Evolutionary conservation across 2,329 filamentous ascomycete species (phyloP), one percentile per base, ranked within the genome.

Genomic region (Ophiostoma australiae): DNA sequence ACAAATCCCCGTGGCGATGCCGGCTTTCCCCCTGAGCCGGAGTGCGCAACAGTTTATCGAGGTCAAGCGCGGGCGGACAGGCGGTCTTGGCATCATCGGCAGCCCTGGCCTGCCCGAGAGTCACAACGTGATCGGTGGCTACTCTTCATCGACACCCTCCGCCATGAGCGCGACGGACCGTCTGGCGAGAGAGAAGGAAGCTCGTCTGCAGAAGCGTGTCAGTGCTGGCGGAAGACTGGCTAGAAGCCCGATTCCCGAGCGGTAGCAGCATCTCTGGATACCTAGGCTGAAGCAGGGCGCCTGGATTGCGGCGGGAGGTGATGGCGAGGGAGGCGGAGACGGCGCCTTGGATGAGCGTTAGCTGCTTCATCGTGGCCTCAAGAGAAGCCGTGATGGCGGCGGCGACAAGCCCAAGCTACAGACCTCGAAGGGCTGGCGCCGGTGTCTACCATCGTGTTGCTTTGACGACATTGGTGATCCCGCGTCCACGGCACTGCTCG

Each of bases 31-130:
- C 0, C 85, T 99, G 13, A 93, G 92, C 72, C 84, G 87, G 11
- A 90, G 90, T 67, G 94, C 95, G 2, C 90, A 91, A 77, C 80
- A 91, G 44, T 99, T 97, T 76, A 83, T 98, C 67, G 93, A 97
- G 74, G 89, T 93, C 80, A 97, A 89, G 79, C 82, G 85, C 72
- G 81, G 84, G 70, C 82, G 85, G 73, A 79, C 81, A 5, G 63
- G 69, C 2, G 73, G 72, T 0, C 44, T 70, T 33, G 66, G 69
- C 23, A 68, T 70, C n/a, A 8, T 65, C 15, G 23, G 41, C 15
- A n/a, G 23, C 27, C 44, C 67, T 10, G 27, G 41, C 20, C 35
- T 44, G 35, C 20, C n/a, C 6, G 68, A 69, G n/a, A 52, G 23
- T 20, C 20, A 52, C 58, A 13, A 13, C 1, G 17, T 69, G 44